phyloP scores from a whole-genome alignment of 768 basidiomycete genomes.

The Phlegmacium glaucopus region DNA sequence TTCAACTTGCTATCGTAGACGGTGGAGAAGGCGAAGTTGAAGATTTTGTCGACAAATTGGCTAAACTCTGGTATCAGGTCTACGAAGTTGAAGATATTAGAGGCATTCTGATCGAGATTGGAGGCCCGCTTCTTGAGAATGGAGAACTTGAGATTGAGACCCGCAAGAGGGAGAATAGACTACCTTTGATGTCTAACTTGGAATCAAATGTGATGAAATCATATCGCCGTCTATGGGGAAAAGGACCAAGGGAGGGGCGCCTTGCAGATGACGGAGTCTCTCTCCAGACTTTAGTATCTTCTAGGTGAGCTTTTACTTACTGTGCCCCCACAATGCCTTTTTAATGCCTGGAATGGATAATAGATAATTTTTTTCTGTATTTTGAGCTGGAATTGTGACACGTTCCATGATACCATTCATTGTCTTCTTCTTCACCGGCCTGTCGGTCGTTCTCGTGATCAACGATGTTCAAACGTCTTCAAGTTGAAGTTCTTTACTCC shows the following conservation, averaged over 20 bases:
- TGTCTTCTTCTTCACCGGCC: too few relatives aligned
- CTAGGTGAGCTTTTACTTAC: constrained; percentile 8
- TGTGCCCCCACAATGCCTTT: too few relatives aligned
- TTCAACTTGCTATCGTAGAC: constrained; percentile 12
- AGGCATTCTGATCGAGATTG: constrained; percentile 5
- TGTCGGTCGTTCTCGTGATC: too few relatives aligned
- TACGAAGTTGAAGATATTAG: constrained; percentile 10
- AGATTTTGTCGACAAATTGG: constrained; percentile 9
- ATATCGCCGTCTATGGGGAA: constrained; percentile 13
- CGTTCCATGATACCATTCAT: too few relatives aligned
- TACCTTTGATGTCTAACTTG: constrained; percentile 8
- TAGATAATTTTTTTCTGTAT: too few relatives aligned
- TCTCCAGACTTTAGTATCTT: constrained; percentile 4
- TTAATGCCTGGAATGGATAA: too few relatives aligned
- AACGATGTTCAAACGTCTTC: too few relatives aligned
- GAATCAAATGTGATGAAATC: constrained; percentile 8
- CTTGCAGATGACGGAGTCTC: constrained; percentile 13
- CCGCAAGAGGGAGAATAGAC: background rate
- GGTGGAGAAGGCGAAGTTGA: constrained; percentile 11
- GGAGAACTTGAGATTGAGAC: constrained; percentile 11
- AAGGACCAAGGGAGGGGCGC: constrained; percentile 7
- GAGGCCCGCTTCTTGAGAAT: constrained; percentile 2
- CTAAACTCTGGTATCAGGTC: constrained; percentile 11
- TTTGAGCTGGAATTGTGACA: too few relatives aligned
- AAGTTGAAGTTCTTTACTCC: too few relatives aligned